phyloP scores from a whole-genome alignment of 495 filamentous ascomycete genomes.

The Pyronema omphalodes region DNA sequence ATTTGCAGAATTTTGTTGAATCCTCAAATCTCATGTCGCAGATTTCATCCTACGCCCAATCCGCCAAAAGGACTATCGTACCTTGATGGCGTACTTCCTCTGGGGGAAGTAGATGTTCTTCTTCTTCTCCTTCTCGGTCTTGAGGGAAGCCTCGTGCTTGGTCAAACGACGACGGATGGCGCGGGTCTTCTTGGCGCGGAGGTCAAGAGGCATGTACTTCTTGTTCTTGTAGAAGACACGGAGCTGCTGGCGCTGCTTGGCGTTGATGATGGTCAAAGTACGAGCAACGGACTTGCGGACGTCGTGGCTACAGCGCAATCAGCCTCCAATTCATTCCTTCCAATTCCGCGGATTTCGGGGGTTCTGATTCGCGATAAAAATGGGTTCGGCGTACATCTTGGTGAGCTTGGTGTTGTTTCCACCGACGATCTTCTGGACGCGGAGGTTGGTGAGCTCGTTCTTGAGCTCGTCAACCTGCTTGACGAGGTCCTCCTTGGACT shows the following conservation, averaged over 20 bases:
- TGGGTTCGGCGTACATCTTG: slow-evolving; percentile 57
- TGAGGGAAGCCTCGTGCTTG: slow-evolving; percentile 62
- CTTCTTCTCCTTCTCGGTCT: slow-evolving; percentile 87
- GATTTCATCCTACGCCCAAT: too few species aligned
- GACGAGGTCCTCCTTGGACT: slow-evolving; percentile 92
- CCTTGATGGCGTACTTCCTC: slow-evolving; percentile 97
- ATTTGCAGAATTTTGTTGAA: too few species aligned
- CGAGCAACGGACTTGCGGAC: slow-evolving; percentile 98
- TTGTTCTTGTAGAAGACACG: slow-evolving; percentile 99
- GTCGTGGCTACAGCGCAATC: slow-evolving; percentile 53
- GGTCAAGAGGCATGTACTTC: slow-evolving; percentile 95
- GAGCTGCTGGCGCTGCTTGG: slow-evolving; percentile 92
- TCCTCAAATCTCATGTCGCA: too few species aligned
- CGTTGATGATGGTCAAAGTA: slow-evolving; percentile 96
- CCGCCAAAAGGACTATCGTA: slow-evolving; percentile 20
- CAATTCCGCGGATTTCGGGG: neutral
- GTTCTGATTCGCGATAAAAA: neutral
- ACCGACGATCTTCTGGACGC: slow-evolving; percentile 92
- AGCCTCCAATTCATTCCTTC: slow-evolving; percentile 3
- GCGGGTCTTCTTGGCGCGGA: slow-evolving; percentile 91
- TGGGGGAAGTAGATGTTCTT: slow-evolving; percentile 87
- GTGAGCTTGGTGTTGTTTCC: slow-evolving; percentile 83
- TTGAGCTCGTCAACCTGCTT: slow-evolving; percentile 89
- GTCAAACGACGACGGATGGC: slow-evolving; percentile 84
- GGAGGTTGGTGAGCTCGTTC: slow-evolving; percentile 77